A percentile compares a stretch with the other conserved stretches of the same genome.
Evolutionary conservation across 2,329 filamentous ascomycete genomes (phyloP).

Genomic region (Neonectria sp.): DNA sequence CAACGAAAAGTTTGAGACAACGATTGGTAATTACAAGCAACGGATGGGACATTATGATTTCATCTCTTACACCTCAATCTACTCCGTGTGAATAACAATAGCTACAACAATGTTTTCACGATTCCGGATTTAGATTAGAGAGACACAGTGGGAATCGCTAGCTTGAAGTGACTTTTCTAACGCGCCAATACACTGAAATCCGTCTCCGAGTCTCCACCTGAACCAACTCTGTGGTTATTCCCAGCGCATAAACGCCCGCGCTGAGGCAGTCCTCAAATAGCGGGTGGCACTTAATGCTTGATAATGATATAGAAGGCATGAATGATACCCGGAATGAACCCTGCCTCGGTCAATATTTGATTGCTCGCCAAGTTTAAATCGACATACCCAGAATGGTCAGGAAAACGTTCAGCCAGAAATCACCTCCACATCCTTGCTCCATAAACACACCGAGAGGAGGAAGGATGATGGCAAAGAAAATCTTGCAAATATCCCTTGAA

Average conservation of each 20-base stretch:
- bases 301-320: background rate
- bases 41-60: background rate
- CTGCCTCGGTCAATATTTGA: background rate
- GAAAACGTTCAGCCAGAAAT: conserved; percentile 1
- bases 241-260: background rate
- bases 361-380: background rate
- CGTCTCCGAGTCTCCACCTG: background rate
- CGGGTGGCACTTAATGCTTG: background rate
- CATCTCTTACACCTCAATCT: background rate
- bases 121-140: background rate
- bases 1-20: background rate
- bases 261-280: background rate
- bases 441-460: background rate
- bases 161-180: background rate
- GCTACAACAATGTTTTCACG: background rate
- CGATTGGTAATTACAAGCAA: background rate
- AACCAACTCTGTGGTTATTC: background rate
- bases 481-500: background rate
- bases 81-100: background rate
- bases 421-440: background rate
- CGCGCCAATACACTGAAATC: background rate
- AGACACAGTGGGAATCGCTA: background rate
- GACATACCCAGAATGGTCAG: conserved; percentile 1
- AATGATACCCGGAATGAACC: background rate
- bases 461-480: background rate